Evolutionary conservation across 805 yeast genomes (phyloP).

Genomic region (Brettanomyces anomalus): DNA sequence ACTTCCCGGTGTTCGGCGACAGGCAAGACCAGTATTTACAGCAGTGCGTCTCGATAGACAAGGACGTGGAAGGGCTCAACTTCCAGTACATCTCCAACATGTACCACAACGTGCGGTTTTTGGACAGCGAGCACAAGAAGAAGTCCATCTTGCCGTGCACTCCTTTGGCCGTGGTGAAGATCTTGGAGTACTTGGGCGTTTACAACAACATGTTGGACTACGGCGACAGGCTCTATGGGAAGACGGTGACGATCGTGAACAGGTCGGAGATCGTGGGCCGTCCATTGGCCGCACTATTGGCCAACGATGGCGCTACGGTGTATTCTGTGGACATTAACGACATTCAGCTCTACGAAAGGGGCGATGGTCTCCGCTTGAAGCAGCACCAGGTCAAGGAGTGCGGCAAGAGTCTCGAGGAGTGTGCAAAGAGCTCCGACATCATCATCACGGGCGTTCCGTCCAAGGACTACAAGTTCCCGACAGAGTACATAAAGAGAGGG

Average conservation of each 20-base stretch:
- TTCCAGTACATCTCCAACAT: conserved; percentile 87
- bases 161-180: conserved; percentile 90
- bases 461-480: conserved; percentile 75
- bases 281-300: conserved; percentile 90
- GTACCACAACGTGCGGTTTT: conserved; percentile 84
- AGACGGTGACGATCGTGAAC: conserved; percentile 83
- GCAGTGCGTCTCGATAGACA: conserved; percentile 83
- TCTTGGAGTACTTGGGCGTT: conserved; percentile 79
- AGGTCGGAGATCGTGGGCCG: conserved; percentile 96
- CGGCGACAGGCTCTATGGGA: conserved; percentile 91
- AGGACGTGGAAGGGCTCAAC: conserved; percentile 94
- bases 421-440: conserved; percentile 75
- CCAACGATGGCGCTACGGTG: conserved; percentile 96
- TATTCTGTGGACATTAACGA: conserved; percentile 85
- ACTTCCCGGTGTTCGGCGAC: conserved; percentile 95
- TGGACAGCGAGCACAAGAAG: conserved; percentile 55
- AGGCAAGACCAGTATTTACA: conserved; percentile 93
- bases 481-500: conserved; percentile 72
- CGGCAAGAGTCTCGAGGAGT: conserved; percentile 46
- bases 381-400: conserved; percentile 73
- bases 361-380: conserved; percentile 74
- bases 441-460: conserved; percentile 95
- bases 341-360: conserved; percentile 87
- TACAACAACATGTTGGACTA: conserved; percentile 76
- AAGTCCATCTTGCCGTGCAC: conserved; percentile 95